Evolutionary conservation across 2,329 filamentous ascomycete species (phyloP).

Genomic region (Diaporthe australafricana): DNA sequence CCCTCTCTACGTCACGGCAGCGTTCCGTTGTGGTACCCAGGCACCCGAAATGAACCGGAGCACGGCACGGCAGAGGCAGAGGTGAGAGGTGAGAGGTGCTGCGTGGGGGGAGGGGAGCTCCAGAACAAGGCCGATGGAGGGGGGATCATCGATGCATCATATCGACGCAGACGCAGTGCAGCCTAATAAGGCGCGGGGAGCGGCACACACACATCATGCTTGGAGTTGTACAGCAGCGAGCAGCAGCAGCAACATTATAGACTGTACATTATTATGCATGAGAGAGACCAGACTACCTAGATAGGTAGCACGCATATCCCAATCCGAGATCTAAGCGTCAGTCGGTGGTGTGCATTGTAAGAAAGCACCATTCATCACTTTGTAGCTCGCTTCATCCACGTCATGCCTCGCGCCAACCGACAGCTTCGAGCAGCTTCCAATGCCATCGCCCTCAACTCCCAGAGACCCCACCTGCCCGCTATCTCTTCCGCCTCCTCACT

Average conservation of each 20-base stretch:
- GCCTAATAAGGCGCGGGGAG: constrained; percentile 2
- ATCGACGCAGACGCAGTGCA: background rate
- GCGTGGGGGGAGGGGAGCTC: constrained; percentile 1
- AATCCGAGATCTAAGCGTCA: constrained; percentile 21
- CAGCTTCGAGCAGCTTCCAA: constrained; percentile 31
- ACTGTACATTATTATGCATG: too few species aligned
- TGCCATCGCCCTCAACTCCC: constrained; percentile 2
- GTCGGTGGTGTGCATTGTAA: too few species aligned
- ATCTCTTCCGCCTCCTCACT: background rate
- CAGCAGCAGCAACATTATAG: too few species aligned
- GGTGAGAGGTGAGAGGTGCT: too few species aligned
- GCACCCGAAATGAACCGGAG: too few species aligned
- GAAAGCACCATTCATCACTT: too few species aligned
- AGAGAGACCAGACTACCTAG: background rate
- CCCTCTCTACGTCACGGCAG: constrained; percentile 5
- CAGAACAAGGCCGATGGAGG: background rate
- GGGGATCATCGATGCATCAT: background rate
- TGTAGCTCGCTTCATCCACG: background rate
- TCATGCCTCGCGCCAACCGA: constrained; percentile 21
- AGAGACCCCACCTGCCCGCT: constrained; percentile 22
- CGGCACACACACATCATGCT: too few species aligned
- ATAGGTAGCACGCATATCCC: background rate
- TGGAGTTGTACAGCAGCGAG: too few species aligned
- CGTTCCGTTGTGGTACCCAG: background rate
- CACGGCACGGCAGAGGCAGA: too few species aligned